Evolutionary conservation across 805 yeast genomes (phyloP).

Genomic region (Yarrowia hollandica): DNA sequence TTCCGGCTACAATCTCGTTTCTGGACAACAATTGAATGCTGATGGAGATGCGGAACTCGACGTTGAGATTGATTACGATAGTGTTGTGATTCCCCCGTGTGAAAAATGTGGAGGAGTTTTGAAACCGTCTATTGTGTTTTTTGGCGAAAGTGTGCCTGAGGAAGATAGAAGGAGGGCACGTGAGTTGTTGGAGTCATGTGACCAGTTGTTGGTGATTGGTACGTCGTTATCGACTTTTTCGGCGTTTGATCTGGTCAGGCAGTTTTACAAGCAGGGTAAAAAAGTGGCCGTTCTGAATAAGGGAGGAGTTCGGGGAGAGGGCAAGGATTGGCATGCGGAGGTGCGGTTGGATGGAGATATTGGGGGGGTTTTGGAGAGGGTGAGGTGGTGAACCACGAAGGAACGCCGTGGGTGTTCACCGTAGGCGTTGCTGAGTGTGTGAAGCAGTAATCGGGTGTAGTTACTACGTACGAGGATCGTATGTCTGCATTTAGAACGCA

Average conservation of each 20-base stretch:
- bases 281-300: constrained; percentile 12
- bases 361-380: background rate
- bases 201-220: constrained; percentile 10
- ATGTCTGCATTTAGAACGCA: too few species aligned
- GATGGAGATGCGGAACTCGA: constrained; percentile 23
- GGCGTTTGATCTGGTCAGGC: constrained; percentile 7
- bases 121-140: constrained; percentile 92
- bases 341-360: constrained; percentile 22
- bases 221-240: constrained; percentile 7
- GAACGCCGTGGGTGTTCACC: too few species aligned
- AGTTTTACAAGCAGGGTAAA: constrained; percentile 5
- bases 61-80: constrained; percentile 3
- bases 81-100: background rate
- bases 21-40: constrained; percentile 2
- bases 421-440: too few species aligned
- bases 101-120: constrained; percentile 66
- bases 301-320: constrained; percentile 16
- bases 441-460: too few species aligned
- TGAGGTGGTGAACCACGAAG: background rate
- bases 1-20: background rate
- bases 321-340: background rate
- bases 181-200: background rate
- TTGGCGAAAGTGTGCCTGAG: constrained; percentile 82
- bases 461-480: too few species aligned
- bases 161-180: background rate